Evolutionary conservation across 2,329 filamentous ascomycete genomes (phyloP), one percentile per base, ranked within the genome.

Genomic region (Colletotrichum salicis): DNA sequence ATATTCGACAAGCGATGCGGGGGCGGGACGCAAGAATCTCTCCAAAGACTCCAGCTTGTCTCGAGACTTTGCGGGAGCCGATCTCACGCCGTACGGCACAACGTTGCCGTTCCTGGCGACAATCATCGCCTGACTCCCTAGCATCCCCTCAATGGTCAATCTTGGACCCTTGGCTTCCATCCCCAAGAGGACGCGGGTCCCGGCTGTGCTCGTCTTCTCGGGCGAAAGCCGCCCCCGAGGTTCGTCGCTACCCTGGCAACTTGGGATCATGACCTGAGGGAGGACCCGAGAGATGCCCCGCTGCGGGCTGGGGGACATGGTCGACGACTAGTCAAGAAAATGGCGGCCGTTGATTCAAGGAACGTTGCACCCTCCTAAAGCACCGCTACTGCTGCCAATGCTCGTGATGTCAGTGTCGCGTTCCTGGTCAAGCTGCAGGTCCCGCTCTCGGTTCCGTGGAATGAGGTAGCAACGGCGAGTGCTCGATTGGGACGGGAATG

Each of bases 1-100:
- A 72, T 27, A 64, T 64, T 70, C 27, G 13, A 72, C 59, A 72
- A 70, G 55, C 70, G 64, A 70, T 72, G 65, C 70, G 65, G 70
- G 70, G 65, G 65, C 65, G 70, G 65, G 65, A 64, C 65, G 61
- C 41, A n/a, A 48, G 41, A 48, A 11, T 7, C 60, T 27, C 29
- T 52, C n/a, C 29, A 29, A 4, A 62, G 41, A 4, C 60, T 24
- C 35, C 4, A 24, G 15, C 29, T 22, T 35, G n/a, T 54, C 51
- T 24, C 58, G 13, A 15, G 8, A 15, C 3, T 12, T 45, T 37
- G 60, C 59, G 27, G 59, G 51, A 51, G 67, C 29, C 55, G 57
- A 61, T 67, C 55, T 35, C 37, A 41, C 19, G 24, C 45, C 33
- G 22, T 22, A 11, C 51, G n/a, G n/a, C 31, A 12, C 31, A 27